Base-by-base conservation (phyloP, 192 early-diverging fungal species). In the Coemansia sp. region DNA sequence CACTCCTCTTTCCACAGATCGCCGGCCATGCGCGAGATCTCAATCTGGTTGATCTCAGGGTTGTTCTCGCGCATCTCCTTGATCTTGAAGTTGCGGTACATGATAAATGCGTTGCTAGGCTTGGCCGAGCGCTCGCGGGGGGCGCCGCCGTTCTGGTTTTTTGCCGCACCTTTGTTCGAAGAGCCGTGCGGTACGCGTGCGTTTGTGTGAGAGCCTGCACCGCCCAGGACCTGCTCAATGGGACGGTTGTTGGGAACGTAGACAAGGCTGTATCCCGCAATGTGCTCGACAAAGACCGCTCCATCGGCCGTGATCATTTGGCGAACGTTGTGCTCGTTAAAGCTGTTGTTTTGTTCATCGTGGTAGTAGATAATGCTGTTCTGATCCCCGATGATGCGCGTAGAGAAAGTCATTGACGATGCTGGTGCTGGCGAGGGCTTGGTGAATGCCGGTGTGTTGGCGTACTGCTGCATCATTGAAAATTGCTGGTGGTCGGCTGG, bases 51-150 rank as follows among this genome's bases (percentile, higher is more conserved):
- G 53, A 71, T 63, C 23, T 75, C 72, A 2, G 77, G 77, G 51
- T 70, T 47, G 58, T 52, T 38, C 22, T 60, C 41, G 55, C 73
- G 70, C 60, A 79, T 68, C 67, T 79, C 77, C 56, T 56, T 64
- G 22, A 74, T 79, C 72, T 79, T 79, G 67, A 49, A 70, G 65
- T 66, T 79, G 64, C 77, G 77, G 56, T 79, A 79, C 69, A 71
- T 79, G 64, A 79, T 79, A 41, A 79, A 79, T 8, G 77, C 72
- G 25, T 79, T 79, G 65, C 68, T 79, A 19, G 77, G 77, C 65
- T 74, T 79, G 72, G 67, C 56, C 8, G 77, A 23, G 38, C 25
- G 37, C 23, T n/a, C n/a, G 51, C 17, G 54, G 12, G 27, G 27
- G 27, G 27, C 27, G 0, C 27, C 27, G 27, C 27, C 27, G 27